A percentile compares a stretch with the other conserved stretches of the same genome.
Conservation (phyloP, 2,329 filamentous ascomycete species). For the Emergomyces africanus region DNA sequence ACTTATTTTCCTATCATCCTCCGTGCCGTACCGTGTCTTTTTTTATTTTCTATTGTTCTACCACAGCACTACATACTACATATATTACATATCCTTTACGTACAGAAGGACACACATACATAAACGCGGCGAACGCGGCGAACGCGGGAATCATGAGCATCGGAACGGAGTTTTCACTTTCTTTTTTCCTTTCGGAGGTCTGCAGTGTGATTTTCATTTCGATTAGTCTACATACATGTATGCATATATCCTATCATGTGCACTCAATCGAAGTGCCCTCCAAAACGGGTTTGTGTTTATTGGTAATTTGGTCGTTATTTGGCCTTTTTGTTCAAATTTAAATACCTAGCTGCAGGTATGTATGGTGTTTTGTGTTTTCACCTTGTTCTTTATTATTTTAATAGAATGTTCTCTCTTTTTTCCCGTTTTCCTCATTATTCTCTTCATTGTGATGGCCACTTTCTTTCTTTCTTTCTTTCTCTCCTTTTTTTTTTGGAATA, state of each 20-base stretch:
- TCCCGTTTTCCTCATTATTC: not conserved
- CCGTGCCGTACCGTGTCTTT: not conserved
- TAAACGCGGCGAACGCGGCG: not conserved
- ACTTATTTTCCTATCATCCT: not conserved
- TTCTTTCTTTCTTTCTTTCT: not conserved
- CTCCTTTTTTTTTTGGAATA: not conserved
- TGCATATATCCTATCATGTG: not conserved
- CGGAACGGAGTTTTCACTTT: not conserved
- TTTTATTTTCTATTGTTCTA: no score
- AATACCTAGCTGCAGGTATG: not conserved
- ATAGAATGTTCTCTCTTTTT: not conserved
- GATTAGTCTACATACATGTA: not conserved
- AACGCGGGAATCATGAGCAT: not conserved
- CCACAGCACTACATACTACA: not conserved
- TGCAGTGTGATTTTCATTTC: conserved; percentile 1
- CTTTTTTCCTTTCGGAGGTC: not conserved
- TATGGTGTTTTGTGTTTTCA: not conserved
- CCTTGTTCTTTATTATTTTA: not conserved
- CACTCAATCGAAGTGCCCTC: not conserved
- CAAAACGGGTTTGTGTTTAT: not conserved
- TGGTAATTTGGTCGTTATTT: not conserved
- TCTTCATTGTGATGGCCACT: no score
- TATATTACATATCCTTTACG: not conserved
- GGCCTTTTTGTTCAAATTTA: not conserved
- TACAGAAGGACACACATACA: not conserved